Conservation (phyloP, 2,329 filamentous ascomycete genomes). For the Berkeleyomyces rouxiae region DNA sequence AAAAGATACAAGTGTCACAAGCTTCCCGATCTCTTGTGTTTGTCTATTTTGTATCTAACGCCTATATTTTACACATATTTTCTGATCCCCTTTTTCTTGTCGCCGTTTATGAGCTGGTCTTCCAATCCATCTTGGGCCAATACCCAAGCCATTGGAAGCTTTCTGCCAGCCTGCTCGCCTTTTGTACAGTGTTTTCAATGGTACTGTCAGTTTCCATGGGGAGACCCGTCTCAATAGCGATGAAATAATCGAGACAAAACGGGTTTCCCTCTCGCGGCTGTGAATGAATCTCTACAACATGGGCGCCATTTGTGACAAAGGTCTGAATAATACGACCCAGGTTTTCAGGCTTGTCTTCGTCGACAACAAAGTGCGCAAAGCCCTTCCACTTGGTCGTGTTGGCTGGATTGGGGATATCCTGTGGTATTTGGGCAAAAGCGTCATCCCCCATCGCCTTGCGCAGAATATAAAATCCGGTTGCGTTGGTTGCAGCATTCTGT, state of each 20-base stretch:
- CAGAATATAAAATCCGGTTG: constrained; percentile 63
- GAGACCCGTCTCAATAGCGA: constrained; percentile 8
- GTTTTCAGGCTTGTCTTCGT: constrained; percentile 1
- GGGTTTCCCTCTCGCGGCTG: constrained; percentile 7
- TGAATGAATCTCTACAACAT: constrained; percentile 10
- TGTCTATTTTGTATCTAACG: not conserved
- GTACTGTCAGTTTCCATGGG: constrained; percentile 15
- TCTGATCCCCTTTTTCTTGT: not conserved
- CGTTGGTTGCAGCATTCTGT: constrained; percentile 59
- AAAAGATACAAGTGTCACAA: too few species aligned
- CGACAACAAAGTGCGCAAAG: constrained; percentile 7
- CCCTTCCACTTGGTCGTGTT: constrained; percentile 9
- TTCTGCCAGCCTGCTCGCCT: constrained; percentile 40
- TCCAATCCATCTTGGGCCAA: constrained; percentile 27
- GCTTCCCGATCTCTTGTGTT: too few species aligned
- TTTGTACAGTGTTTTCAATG: constrained; percentile 41
- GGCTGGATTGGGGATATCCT: constrained; percentile 5
- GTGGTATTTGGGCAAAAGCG: constrained; percentile 6
- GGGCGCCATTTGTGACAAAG: constrained; percentile 1
- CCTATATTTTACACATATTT: not conserved
- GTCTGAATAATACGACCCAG: constrained; percentile 5
- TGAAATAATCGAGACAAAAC: constrained; percentile 12
- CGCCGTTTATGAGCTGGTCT: not conserved
- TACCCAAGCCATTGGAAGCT: constrained; percentile 54
- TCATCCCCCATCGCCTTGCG: constrained; percentile 20